phyloP scores from a whole-genome alignment of 139 green algal genomes.

The Tetradesmus obliquus region DNA sequence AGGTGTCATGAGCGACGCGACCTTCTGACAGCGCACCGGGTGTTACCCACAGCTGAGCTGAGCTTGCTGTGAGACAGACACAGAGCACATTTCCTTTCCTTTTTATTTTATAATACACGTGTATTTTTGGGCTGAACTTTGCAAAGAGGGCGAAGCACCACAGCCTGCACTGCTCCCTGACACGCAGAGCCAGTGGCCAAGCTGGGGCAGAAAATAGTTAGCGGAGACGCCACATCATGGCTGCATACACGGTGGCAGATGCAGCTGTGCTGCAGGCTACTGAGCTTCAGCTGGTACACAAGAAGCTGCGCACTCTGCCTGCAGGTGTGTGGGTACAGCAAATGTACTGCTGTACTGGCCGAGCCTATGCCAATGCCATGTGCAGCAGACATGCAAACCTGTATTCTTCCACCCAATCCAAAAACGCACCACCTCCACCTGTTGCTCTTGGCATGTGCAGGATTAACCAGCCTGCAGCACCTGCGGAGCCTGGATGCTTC shows the following conservation, averaged over 20 bases:
- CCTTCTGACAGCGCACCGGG: too few relatives aligned
- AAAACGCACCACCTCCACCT: neutral
- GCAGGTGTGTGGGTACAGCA: neutral
- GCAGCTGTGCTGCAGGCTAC: neutral
- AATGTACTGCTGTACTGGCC: neutral
- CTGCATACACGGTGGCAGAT: slow-evolving; percentile 8
- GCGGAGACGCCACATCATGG: neutral
- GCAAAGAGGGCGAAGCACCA: too few relatives aligned
- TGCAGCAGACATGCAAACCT: neutral
- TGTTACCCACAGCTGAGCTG: too few relatives aligned
- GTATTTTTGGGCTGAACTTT: too few relatives aligned
- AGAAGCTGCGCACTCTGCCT: slow-evolving; percentile 11
- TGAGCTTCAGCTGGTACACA: neutral
- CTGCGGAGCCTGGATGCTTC: slow-evolving; percentile 5
- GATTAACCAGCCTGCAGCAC: neutral
- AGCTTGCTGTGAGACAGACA: too few relatives aligned
- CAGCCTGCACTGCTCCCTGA: too few relatives aligned
- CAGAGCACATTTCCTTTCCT: too few relatives aligned
- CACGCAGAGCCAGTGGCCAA: too few relatives aligned
- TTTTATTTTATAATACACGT: too few relatives aligned
- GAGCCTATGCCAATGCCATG: neutral
- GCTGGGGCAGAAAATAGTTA: too few relatives aligned
- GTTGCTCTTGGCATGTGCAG: neutral
- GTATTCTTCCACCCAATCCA: too few relatives aligned
- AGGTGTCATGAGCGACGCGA: too few relatives aligned